Conservation (phyloP, 2,329 filamentous ascomycete species). For the Hypoxylon sp. region DNA sequence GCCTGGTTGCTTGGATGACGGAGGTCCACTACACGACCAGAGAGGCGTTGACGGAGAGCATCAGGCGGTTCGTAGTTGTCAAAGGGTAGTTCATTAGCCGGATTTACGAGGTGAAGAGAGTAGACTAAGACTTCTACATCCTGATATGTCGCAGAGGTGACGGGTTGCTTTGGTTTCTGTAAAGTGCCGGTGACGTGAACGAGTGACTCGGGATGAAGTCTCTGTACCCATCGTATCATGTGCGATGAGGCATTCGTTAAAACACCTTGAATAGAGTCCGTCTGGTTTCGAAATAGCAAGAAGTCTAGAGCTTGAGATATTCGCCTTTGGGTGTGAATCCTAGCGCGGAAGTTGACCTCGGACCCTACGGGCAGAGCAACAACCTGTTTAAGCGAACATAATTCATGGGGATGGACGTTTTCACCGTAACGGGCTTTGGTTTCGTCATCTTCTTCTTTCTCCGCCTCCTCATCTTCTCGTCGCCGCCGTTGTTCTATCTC, state of each 20-base stretch:
- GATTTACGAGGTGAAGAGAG: slow-evolving; percentile 64
- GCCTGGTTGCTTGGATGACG: slow-evolving; percentile 78
- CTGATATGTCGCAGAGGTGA: slow-evolving; percentile 81
- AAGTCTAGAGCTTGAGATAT: slow-evolving; percentile 88
- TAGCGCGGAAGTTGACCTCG: slow-evolving; percentile 75
- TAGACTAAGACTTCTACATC: slow-evolving; percentile 80
- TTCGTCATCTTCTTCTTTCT: slow-evolving; percentile 38
- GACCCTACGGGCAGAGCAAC: slow-evolving; percentile 62
- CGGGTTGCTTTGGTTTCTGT: slow-evolving; percentile 78
- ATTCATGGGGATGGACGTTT: slow-evolving; percentile 34
- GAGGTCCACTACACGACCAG: slow-evolving; percentile 85
- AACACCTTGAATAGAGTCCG: slow-evolving; percentile 86
- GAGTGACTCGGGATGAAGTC: slow-evolving; percentile 82
- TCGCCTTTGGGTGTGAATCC: slow-evolving; percentile 84
- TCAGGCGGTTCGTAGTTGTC: slow-evolving; percentile 76
- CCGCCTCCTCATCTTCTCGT: slow-evolving; percentile 51
- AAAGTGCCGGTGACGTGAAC: slow-evolving; percentile 81
- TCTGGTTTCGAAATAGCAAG: slow-evolving; percentile 86
- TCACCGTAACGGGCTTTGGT: slow-evolving; percentile 42
- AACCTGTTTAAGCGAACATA: slow-evolving; percentile 59
- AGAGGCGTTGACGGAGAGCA: slow-evolving; percentile 75
- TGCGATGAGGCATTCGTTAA: slow-evolving; percentile 63
- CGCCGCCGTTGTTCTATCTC: slow-evolving; percentile 47
- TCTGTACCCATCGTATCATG: slow-evolving; percentile 89
- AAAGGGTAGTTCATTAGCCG: slow-evolving; percentile 63